Base-by-base conservation (phyloP, 371 early-diverging fungal genomes). In the Spraguea lophii region DNA sequence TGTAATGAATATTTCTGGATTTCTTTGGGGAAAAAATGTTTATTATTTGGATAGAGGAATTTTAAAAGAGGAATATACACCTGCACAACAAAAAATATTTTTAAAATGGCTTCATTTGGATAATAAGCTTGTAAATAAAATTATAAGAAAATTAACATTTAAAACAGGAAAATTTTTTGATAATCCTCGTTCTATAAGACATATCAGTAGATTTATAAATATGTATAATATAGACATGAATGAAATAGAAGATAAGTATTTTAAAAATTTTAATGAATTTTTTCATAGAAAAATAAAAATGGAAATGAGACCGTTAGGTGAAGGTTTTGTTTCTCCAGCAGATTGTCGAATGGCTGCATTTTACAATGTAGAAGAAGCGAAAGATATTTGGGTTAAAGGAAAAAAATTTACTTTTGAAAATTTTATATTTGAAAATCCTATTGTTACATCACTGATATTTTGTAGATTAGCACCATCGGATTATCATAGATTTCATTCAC, bases 391-490 rank as follows among this genome's bases (percentile, higher is more conserved):
- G 86, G 80, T 85, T 60, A 85, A 85, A 58, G 86, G 86, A 6
- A 61, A 72, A 0, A 75, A 76, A 16, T 85, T 85, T 47, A 76
- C 75, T 1, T 45, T 84, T 4, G 59, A 70, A 0, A 72, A 65
- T 12, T 62, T 83, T 15, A 54, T 83, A 15, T 70, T 63, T 22
- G 26, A 52, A 16, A 20, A n/a, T 2, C 81, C 72, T 55, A 71
- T 71, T 1, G 79, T 76, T 1, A 84, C 83, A 2, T 66, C 76
- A 0, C 51, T 83, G 46, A 76, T 76, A 9, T 76, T 85, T 25
- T 83, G 80, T 59, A 74, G 86, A 24, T 66, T 85, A 19, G 83
- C 84, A 0, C 84, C 86, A 1, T 83, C 82, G 55, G 85, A 85
- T 59, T 85, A 85, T 61, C 85, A 85, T 54, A 64, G 85, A 1